A percentile compares a stretch with the other conserved stretches of the same genome.
Evolutionary conservation across 1,284 basidiomycete genomes (phyloP).

Genomic region (Pisolithus thermaeus): DNA sequence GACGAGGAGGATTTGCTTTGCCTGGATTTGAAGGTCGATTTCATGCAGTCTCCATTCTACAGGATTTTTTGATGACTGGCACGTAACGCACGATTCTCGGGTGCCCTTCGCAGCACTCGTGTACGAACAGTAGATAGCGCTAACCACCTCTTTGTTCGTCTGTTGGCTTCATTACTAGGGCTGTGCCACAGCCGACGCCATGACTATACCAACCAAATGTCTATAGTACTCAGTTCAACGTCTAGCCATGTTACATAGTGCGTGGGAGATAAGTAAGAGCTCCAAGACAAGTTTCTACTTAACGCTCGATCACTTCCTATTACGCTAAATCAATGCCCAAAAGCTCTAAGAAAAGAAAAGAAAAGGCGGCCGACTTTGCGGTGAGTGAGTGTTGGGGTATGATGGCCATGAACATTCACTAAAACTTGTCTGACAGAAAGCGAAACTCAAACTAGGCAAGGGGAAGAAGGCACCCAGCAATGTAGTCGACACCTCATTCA

Average conservation of each 20-base stretch:
- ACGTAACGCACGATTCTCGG: not conserved
- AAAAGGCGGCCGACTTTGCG: slow-evolving; percentile 84
- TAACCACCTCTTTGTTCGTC: no score
- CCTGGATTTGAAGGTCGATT: slow-evolving; percentile 74
- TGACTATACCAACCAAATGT: no score
- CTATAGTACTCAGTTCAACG: no score
- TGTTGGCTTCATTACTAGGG: no score
- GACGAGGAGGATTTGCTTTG: slow-evolving; percentile 80
- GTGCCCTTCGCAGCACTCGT: not conserved
- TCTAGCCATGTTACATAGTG: no score
- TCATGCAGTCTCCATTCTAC: slow-evolving; percentile 45
- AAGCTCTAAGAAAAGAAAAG: slow-evolving; percentile 79
- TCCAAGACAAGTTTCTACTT: no score
- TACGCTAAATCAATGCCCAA: slow-evolving; percentile 62
- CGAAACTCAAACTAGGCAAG: slow-evolving; percentile 94
- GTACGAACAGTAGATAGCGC: not conserved
- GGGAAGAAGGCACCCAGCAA: slow-evolving; percentile 82
- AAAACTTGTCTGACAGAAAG: slow-evolving; percentile 59
- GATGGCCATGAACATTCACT: slow-evolving; percentile 6
- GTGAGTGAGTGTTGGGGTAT: slow-evolving; percentile 40
- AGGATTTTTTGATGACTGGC: slow-evolving; percentile 13
- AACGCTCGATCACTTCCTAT: not conserved
- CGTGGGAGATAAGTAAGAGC: no score
- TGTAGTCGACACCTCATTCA: slow-evolving; percentile 94
- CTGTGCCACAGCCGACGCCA: no score